A percentile compares a stretch with the other conserved stretches of the same genome.
Evolutionary conservation across 169 alveolate species (phyloP).

Genomic region (Eimeria nieschulzi): DNA sequence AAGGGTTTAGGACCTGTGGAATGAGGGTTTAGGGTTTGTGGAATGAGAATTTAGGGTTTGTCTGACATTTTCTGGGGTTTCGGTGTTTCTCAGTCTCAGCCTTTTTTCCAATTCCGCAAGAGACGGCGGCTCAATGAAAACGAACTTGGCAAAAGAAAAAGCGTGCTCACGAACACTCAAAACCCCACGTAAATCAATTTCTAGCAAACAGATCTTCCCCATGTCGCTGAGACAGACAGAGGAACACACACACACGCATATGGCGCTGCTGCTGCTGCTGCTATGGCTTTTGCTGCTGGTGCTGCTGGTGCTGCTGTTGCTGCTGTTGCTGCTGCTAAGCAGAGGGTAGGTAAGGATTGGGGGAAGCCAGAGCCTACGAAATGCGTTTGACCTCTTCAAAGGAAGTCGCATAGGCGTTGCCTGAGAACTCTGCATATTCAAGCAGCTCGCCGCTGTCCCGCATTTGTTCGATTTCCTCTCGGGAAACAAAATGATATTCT

Average conservation of each 20-base stretch:
- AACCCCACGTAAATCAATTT: conserved; percentile 85
- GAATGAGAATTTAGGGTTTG: no score
- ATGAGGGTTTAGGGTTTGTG: background rate
- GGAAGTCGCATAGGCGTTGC: conserved; percentile 82
- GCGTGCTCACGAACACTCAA: conserved; percentile 73
- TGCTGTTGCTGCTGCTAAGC: conserved; percentile 3
- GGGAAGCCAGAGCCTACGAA: background rate
- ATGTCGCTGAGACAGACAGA: conserved; percentile 11
- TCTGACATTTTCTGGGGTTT: conserved; percentile 61
- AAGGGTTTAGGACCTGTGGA: no score
- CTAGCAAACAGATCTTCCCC: conserved; percentile 81
- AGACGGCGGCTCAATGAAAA: conserved; percentile 79
- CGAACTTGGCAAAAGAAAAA: conserved; percentile 56
- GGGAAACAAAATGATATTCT: conserved; percentile 82
- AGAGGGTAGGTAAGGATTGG: background rate
- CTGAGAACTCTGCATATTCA: conserved; percentile 81
- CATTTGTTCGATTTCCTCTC: conserved; percentile 80
- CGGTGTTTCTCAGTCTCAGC: conserved; percentile 81
- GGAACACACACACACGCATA: background rate
- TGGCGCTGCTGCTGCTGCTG: background rate
- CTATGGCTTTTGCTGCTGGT: background rate
- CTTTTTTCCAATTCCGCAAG: conserved; percentile 78
- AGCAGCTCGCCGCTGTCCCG: conserved; percentile 76
- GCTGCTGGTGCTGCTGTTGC: conserved; percentile 17
- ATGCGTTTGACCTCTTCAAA: conserved; percentile 77